Conservation (phyloP, 2,329 filamentous ascomycete species). For the Stromatinia cepivora region DNA sequence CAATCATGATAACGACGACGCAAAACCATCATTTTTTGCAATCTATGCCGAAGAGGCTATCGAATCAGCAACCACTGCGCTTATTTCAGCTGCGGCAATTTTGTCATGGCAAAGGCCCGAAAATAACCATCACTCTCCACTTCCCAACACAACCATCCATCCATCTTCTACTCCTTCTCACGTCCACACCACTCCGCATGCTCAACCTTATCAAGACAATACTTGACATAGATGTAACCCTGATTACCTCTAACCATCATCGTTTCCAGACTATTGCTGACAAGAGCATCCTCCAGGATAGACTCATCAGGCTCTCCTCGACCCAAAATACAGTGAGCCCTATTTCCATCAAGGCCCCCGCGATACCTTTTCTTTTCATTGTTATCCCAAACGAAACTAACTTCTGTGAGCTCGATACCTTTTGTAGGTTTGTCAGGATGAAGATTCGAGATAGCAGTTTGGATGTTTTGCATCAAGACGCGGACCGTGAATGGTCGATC, state of each 20-base stretch:
- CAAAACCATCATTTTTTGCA: too few relatives aligned
- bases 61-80: neutral
- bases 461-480: conserved; percentile 1
- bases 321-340: neutral
- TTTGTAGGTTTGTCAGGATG: neutral
- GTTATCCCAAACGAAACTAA: neutral
- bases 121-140: neutral
- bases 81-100: neutral
- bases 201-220: conserved; percentile 3
- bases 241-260: neutral
- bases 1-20: too few relatives aligned
- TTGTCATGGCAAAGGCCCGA: neutral
- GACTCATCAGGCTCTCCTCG: neutral
- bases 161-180: neutral
- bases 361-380: neutral
- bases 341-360: too few relatives aligned
- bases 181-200: neutral
- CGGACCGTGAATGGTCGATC: neutral
- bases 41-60: neutral
- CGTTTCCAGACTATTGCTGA: neutral
- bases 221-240: neutral
- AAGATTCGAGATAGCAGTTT: neutral
- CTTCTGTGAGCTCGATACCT: neutral
- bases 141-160: neutral
- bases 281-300: neutral